Conservation (phyloP, 352 stramenopile species). For the Globisporangium iwayamae region DNA sequence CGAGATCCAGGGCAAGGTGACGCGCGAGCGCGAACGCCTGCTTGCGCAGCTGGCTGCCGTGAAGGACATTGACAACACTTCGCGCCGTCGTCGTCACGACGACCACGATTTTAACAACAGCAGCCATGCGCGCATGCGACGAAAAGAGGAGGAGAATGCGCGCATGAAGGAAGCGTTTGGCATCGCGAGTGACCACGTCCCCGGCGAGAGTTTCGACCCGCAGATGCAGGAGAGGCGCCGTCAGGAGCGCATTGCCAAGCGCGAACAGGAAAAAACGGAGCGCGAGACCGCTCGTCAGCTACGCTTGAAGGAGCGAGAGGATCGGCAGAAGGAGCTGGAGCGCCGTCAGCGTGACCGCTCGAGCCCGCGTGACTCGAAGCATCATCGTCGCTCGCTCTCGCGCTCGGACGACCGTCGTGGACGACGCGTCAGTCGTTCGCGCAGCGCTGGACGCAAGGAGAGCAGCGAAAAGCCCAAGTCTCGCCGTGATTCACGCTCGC, state of each 20-base stretch:
- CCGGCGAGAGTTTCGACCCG: slow-evolving; percentile 73
- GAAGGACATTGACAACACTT: neutral
- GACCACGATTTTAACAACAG: slow-evolving; percentile 20
- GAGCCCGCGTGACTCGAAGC: slow-evolving; percentile 12
- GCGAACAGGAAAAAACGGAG: slow-evolving; percentile 47
- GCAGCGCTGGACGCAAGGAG: slow-evolving; percentile 12
- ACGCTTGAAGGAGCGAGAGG: slow-evolving; percentile 38
- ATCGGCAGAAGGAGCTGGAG: slow-evolving; percentile 25
- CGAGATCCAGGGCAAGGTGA: slow-evolving; percentile 66
- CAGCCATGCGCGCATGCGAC: slow-evolving; percentile 50
- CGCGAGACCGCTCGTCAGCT: slow-evolving; percentile 33
- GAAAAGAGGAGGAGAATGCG: slow-evolving; percentile 67
- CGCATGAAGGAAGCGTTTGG: slow-evolving; percentile 70
- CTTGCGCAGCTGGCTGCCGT: slow-evolving; percentile 26
- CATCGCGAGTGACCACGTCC: slow-evolving; percentile 67
- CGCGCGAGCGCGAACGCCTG: slow-evolving; percentile 50
- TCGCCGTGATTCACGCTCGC: slow-evolving; percentile 6
- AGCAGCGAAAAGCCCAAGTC: neutral
- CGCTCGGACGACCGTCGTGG: slow-evolving; percentile 17
- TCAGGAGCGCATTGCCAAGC: slow-evolving; percentile 39
- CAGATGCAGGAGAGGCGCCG: slow-evolving; percentile 67
- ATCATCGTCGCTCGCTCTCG: slow-evolving; percentile 21
- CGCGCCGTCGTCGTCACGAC: neutral
- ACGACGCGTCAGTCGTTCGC: slow-evolving; percentile 7
- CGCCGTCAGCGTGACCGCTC: slow-evolving; percentile 32